Evolutionary conservation across 371 early-diverging fungal species (phyloP), one percentile per base, ranked within the genome.

Genomic region (Umbelopsis sp.): DNA sequence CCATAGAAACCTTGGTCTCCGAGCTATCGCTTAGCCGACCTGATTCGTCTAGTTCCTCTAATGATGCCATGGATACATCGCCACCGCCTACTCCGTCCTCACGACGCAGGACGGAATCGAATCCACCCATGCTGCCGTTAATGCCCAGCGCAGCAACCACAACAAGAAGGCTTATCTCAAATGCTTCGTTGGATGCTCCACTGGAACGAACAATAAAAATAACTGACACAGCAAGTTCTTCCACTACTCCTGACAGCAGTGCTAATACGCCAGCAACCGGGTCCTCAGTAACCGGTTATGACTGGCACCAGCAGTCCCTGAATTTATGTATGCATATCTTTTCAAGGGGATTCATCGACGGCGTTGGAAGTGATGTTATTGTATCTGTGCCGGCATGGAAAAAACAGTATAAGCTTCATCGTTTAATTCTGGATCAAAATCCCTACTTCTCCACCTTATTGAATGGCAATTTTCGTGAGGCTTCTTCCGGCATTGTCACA

Each of bases 341-440:
- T 16, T 73, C 71, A n/a, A 79, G 82, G 35, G 89, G 88, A 12
- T 74, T 87, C 9, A 57, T 78, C 5, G 78, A 85, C 4, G 88
- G 88, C 18, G 67, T 80, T 18, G 89, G 86, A 25, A 84, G 86
- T 65, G 89, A 89, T 51, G 74, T 89, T 8, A 69, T 73, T 0
- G 77, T 89, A 12, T 63, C 63, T 38, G 69, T 80, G 24, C 82
- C 80, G 20, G 84, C 79, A 8, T 89, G 86, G 80, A 71, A 73
- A 38, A 80, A 82, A 65, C 71, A 72, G 4, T 89, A 89, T 69
- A 74, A 69, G 12, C 79, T 89, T 1, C 89, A 89, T 67, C 79
- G 86, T 9, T 71, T 89, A 0, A 71, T 89, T 5, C 68, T 89
- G 38, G 82, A 81, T 46, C 89, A 88, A 65, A 85, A 86, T 44